Conservation (phyloP, 148 eudicot species). For the Persicaria maculosa region DNA sequence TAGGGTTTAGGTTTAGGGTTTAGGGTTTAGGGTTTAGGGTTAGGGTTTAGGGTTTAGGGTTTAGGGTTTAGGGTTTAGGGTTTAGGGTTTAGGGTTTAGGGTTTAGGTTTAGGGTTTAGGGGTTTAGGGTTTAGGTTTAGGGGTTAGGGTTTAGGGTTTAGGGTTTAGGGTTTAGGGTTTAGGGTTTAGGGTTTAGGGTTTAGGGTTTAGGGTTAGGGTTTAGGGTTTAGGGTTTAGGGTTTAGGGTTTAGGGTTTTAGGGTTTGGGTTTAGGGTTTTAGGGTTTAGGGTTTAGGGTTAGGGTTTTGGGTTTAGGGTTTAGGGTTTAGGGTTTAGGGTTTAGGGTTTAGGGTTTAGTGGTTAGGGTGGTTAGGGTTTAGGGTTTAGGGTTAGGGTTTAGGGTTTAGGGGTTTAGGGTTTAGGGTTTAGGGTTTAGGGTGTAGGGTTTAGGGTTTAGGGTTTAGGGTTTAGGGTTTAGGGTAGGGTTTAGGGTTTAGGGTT, state of each 20-base stretch:
- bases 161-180: neutral
- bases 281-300: slow-evolving; percentile 18
- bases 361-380: slow-evolving; percentile 20
- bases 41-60: too few relatives aligned
- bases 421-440: slow-evolving; percentile 21
- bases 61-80: too few relatives aligned
- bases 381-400: slow-evolving; percentile 8
- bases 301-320: slow-evolving; percentile 7
- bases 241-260: slow-evolving; percentile 16
- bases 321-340: slow-evolving; percentile 9
- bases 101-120: neutral
- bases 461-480: slow-evolving; percentile 23
- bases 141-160: neutral
- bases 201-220: slow-evolving; percentile 10
- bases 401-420: slow-evolving; percentile 22
- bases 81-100: neutral
- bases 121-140: neutral
- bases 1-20: neutral
- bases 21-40: too few relatives aligned
- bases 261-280: slow-evolving; percentile 14
- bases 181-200: slow-evolving; percentile 11
- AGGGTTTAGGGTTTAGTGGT: too few relatives aligned
- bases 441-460: slow-evolving; percentile 26
- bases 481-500: too few relatives aligned
- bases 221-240: slow-evolving; percentile 15